Base-by-base conservation (phyloP, 495 filamentous ascomycete species). In the Arthonia radiata region DNA sequence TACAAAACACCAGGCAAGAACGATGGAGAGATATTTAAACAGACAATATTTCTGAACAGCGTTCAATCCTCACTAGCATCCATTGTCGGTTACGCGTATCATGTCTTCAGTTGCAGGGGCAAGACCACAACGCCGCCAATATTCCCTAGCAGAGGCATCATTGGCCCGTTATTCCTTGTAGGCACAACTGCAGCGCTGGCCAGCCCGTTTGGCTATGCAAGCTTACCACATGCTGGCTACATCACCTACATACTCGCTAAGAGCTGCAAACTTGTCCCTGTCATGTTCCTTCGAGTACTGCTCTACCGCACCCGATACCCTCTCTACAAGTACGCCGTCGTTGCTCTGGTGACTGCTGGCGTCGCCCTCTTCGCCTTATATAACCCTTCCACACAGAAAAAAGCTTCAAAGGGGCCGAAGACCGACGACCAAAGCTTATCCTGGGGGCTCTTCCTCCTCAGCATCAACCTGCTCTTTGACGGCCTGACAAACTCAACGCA, bases 171-270 rank as follows among this genome's bases (percentile, higher is more conserved):
- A 12, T 38, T 78, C 27, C 67, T 93, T 24, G 79, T 97, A 29
- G 74, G 80, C 37, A 50, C 91, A 25, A 89, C 76, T 13, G 73
- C 69, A 35, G 76, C 78, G 1, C 75, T 97, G 32, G 78, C 83
- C 12, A 75, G 70, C 4, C 86, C 86, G 16, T 94, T 97, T 38
- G 86, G 86, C 36, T 97, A 97, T 52, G 82, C 83, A 23, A 71
- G 67, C 25, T 70, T 97, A 24, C 63, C 69, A 19, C 83, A 97
- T 48, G 83, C 94, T 53, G 86, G 94, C 61, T 97, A 94, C 59
- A 73, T 97, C 43, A 97, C 86, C 13, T 97, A 82, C 56, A 83
- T 93, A 47, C 77, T 97, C 14, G 89, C 86, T 36, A 97, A 97
- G 47, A 75, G 67, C 27, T 97, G 86, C 72, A 97, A 97, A 49